Base-by-base conservation (phyloP, 192 early-diverging fungal species). In the Spinellus fusiger region DNA sequence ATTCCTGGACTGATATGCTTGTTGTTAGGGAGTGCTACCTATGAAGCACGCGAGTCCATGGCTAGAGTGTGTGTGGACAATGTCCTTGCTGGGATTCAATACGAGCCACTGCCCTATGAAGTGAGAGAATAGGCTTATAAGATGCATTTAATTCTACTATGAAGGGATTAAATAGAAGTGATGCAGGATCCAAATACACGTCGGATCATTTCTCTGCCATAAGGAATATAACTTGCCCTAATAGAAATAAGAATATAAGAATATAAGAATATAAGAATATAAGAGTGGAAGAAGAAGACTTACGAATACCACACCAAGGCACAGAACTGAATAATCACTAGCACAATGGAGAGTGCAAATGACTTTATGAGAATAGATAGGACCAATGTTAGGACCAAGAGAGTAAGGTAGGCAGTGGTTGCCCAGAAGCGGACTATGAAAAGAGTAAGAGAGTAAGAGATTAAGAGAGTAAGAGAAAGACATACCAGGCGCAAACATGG, bases 161-260 rank as follows among this genome's bases (percentile, higher is more conserved):
- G 4, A 44, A 18, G 13, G 40, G 13, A 44, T 59, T 58, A 66
- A 44, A 66, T 70, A 10, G 68, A 70, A 13, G 68, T 70, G 22
- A 71, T 54, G 47, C 69, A 71, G 34, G 38, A 57, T 44, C 69
- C 70, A 57, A 72, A 72, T 54, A 72, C 65, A 49, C 65, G 64
- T 33, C 70, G 64, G 53, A 72, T 72, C 7, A 72, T 62, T 59
- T 72, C 70, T 29, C 85, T 83, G 8, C 91, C 93, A 61, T 91
- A 98, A 4, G 95, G 95, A 71, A 98, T 93, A 73, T 98, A 98
- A 65, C 85, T 89, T 13, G 91, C 84, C 10, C 84, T 85, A 61
- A 75, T 79, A 77, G 3, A 25, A 59, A 37, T 22, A 47, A 57
- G n/a, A 46, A 68, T 32, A 37, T 9, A 38, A 40, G 4, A n/a